These are phyloP conservation scores for Dictyostelium purpureum DNA, from an alignment of 78 protist genomes.

Conservation along the genomic window DNA sequence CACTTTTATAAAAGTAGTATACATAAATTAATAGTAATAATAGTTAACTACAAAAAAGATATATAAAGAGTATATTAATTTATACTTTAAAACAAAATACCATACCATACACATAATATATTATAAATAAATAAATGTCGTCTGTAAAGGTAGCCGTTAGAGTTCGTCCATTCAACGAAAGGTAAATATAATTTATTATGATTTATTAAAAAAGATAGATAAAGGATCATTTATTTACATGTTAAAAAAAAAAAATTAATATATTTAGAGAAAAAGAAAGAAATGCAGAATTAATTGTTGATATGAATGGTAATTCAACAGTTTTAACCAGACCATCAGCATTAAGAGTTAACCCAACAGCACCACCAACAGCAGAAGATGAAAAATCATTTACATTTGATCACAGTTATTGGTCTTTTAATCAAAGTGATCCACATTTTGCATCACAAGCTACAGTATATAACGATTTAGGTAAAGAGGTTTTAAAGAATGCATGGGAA, in stretches of 20 bases:
- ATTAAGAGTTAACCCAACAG: constrained; percentile 47
- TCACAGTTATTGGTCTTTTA: constrained; percentile 77
- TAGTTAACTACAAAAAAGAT: too few species aligned
- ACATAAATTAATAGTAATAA: too few species aligned
- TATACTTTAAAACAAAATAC: too few species aligned
- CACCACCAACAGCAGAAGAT: constrained; percentile 67
- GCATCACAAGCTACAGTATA: constrained; percentile 75
- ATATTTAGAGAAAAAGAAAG: constrained; percentile 51
- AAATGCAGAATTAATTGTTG: constrained; percentile 73
- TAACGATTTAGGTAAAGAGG: constrained; percentile 68
- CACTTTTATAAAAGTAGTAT: too few species aligned
- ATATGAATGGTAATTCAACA: constrained; percentile 48
- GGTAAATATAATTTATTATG: constrained; percentile 30
- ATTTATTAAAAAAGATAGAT: not conserved
- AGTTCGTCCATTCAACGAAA: constrained; percentile 78
- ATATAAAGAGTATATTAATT: too few species aligned
- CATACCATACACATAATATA: too few species aligned
- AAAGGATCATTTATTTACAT: not conserved
- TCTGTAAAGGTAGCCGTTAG: constrained; percentile 81
- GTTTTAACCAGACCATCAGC: constrained; percentile 44
- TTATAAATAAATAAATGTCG: too few species aligned
- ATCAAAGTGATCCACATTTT: constrained; percentile 47
- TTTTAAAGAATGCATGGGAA: constrained; percentile 79
- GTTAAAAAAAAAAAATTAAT: not conserved
- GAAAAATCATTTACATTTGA: constrained; percentile 75